Percentiles rank a stretch among this genome's conserved stretches.
phyloP scores from a whole-genome alignment of 495 filamentous ascomycete genomes.

The Penicillium waksmanii region DNA sequence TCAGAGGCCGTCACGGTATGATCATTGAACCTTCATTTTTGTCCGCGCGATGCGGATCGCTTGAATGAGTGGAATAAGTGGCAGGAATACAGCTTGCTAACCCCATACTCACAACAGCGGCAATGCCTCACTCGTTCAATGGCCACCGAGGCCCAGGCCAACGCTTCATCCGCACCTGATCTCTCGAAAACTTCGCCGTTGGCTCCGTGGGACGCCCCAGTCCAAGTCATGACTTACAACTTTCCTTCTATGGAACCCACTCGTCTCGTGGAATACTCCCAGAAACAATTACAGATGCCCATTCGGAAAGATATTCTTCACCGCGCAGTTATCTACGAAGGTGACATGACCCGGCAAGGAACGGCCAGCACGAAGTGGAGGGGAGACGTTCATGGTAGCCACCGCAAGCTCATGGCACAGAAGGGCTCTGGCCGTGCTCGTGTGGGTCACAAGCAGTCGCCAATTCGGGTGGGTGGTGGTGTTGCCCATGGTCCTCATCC shows the following conservation, averaged over 20 bases:
- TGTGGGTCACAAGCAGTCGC: constrained; percentile 77
- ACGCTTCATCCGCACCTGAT: constrained; percentile 29
- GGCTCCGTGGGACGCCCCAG: constrained; percentile 43
- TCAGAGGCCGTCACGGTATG: constrained; percentile 53
- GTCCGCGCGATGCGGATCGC: constrained; percentile 2
- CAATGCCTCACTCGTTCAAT: constrained; percentile 70
- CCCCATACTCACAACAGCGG: constrained; percentile 32
- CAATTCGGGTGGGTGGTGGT: constrained; percentile 83
- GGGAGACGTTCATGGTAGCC: constrained; percentile 78
- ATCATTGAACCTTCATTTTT: constrained; percentile 12
- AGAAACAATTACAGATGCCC: constrained; percentile 81
- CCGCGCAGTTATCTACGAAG: constrained; percentile 90
- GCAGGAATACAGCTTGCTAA: constrained; percentile 13
- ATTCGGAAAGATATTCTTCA: constrained; percentile 92
- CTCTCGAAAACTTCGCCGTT: constrained; percentile 44
- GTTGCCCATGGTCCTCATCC: constrained; percentile 85
- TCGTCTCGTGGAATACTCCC: constrained; percentile 75
- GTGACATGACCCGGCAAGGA: constrained; percentile 83
- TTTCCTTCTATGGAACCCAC: constrained; percentile 90
- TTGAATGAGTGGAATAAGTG: not conserved
- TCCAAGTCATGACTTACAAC: constrained; percentile 81
- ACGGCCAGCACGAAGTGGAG: constrained; percentile 86
- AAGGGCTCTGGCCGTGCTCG: constrained; percentile 85
- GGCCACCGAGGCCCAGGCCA: constrained; percentile 67
- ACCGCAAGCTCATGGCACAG: constrained; percentile 76